These are phyloP conservation scores for Phytophthora sp. DNA, from an alignment of 352 stramenopile species.

Conservation along the genomic window DNA sequence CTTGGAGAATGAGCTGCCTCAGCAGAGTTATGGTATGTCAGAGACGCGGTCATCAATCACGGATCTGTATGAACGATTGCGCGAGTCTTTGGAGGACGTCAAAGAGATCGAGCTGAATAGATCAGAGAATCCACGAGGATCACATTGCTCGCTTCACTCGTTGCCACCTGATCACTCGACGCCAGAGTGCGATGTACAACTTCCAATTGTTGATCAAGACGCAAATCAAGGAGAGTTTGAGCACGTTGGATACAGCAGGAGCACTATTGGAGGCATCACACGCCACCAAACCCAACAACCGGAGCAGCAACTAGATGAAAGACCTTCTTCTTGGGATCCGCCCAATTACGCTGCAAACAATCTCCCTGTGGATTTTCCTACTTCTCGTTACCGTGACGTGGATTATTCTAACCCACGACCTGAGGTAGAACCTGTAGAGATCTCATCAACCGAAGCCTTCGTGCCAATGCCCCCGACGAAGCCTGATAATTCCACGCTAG, in stretches of 20 bases:
- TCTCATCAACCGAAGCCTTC: background rate
- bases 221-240: background rate
- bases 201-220: slow-evolving; percentile 27
- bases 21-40: slow-evolving; percentile 11
- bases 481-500: slow-evolving; percentile 11
- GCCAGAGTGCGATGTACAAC: background rate
- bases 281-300: slow-evolving; percentile 9
- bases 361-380: background rate
- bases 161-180: slow-evolving; percentile 1
- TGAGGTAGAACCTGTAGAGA: slow-evolving; percentile 6
- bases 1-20: background rate
- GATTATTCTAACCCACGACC: background rate
- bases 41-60: slow-evolving; percentile 5
- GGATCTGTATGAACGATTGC: slow-evolving; percentile 37
- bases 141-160: slow-evolving; percentile 19
- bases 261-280: slow-evolving; percentile 1
- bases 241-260: slow-evolving; percentile 18
- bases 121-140: slow-evolving; percentile 1
- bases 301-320: slow-evolving; percentile 5
- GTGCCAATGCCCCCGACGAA: background rate
- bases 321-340: background rate
- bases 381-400: background rate
- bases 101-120: slow-evolving; percentile 20
- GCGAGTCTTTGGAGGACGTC: slow-evolving; percentile 32
- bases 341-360: slow-evolving; percentile 1